Percentiles rank a stretch among this genome's conserved stretches.
Evolutionary conservation across 306 rosid species (phyloP).

Genomic region (Coriaria nepalensis): DNA sequence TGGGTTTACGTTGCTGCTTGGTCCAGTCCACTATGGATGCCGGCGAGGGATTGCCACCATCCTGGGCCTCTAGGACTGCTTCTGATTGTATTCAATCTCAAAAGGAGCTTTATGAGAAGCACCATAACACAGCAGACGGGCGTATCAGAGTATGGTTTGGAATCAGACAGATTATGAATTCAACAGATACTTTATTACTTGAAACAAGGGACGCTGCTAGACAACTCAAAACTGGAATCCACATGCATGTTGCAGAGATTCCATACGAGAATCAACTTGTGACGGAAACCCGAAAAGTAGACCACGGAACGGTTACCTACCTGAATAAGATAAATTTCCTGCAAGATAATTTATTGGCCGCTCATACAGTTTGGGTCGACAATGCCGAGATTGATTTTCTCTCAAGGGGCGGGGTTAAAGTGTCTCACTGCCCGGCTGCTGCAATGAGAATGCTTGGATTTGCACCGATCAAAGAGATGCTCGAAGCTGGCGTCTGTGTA

Average conservation of each 20-base stretch:
- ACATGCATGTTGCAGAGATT: slow-evolving; percentile 92
- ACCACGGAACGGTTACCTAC: slow-evolving; percentile 79
- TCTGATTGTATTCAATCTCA: slow-evolving; percentile 63
- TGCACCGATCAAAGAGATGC: slow-evolving; percentile 89
- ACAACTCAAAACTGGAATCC: slow-evolving; percentile 74
- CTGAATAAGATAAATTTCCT: slow-evolving; percentile 52
- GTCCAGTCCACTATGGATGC: slow-evolving; percentile 65
- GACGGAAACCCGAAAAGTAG: slow-evolving; percentile 36
- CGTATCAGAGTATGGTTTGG: slow-evolving; percentile 85
- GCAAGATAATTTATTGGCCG: slow-evolving; percentile 58
- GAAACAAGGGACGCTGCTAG: slow-evolving; percentile 53
- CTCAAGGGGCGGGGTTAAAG: slow-evolving; percentile 62
- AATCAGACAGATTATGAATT: slow-evolving; percentile 72
- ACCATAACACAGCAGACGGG: slow-evolving; percentile 63
- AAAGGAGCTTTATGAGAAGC: slow-evolving; percentile 50
- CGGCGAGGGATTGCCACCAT: slow-evolving; percentile 60
- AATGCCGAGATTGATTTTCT: slow-evolving; percentile 59
- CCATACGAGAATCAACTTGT: slow-evolving; percentile 70
- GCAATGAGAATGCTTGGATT: slow-evolving; percentile 96
- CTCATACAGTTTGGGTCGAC: slow-evolving; percentile 74
- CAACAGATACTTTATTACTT: slow-evolving; percentile 52
- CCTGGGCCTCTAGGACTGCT: slow-evolving; percentile 50
- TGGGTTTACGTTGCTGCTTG: slow-evolving; percentile 81
- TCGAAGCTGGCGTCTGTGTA: slow-evolving; percentile 66
- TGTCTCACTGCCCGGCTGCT: slow-evolving; percentile 83